phyloP scores from a whole-genome alignment of 257 asterid species.

The Mitragyna speciosa region DNA sequence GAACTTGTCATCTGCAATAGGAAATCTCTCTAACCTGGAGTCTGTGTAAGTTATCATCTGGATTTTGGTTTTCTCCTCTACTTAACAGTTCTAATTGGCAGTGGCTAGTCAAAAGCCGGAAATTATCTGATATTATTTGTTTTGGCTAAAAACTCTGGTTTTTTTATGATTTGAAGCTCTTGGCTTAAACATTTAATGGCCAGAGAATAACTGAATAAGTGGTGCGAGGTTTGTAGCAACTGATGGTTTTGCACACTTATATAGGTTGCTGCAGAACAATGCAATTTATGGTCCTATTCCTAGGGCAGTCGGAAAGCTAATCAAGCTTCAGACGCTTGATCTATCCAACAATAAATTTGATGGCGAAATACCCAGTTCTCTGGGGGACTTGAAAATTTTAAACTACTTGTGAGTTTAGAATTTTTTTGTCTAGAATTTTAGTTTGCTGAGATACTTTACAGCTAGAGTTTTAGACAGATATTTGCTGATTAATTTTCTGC shows the following conservation, averaged over 20 bases:
- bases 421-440: constrained; percentile 12
- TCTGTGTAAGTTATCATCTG: constrained; percentile 63
- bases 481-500: constrained; percentile 26
- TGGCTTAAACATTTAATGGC: neutral
- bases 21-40: constrained; percentile 78
- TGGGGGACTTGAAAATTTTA: constrained; percentile 64
- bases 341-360: constrained; percentile 72
- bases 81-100: neutral
- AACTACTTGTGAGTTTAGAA: constrained; percentile 78
- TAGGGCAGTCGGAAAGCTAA: constrained; percentile 62
- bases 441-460: neutral
- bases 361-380: constrained; percentile 69
- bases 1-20: constrained; percentile 74
- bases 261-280: constrained; percentile 93
- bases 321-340: constrained; percentile 82
- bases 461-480: neutral
- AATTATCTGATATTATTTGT: neutral
- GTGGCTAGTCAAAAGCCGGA: neutral
- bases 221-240: neutral
- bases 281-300: constrained; percentile 79
- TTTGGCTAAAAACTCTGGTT: neutral
- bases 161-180: neutral
- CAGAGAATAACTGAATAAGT: neutral
- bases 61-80: neutral
- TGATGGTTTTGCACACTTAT: constrained; percentile 14